phyloP scores from a whole-genome alignment of 805 yeast genomes.

The Spathaspora arborariae region DNA sequence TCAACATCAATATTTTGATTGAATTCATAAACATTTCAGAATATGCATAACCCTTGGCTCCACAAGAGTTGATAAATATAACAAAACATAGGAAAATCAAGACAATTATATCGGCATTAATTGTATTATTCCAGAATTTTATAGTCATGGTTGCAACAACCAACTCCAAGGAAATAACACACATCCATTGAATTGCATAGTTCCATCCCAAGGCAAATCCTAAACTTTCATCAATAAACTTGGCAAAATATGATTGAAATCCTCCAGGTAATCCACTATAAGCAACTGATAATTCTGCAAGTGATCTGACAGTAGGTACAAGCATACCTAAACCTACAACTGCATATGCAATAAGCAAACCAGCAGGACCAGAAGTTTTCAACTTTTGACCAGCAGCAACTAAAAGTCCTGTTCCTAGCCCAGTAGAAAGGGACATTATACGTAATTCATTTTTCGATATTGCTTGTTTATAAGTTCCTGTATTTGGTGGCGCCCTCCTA shows the following conservation, averaged over 20 bases:
- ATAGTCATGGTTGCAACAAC: slow-evolving; percentile 63
- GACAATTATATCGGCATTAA: slow-evolving; percentile 56
- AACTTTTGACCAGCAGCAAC: slow-evolving; percentile 38
- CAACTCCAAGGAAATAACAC: slow-evolving; percentile 59
- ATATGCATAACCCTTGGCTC: slow-evolving; percentile 44
- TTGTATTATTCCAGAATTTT: slow-evolving; percentile 47
- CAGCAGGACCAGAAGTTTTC: slow-evolving; percentile 35
- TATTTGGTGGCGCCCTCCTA: slow-evolving; percentile 20
- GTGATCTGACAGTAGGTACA: slow-evolving; percentile 35
- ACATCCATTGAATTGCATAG: slow-evolving; percentile 58
- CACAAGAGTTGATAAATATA: slow-evolving; percentile 40
- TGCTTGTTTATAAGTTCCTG: slow-evolving; percentile 9
- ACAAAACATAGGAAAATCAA: slow-evolving; percentile 47
- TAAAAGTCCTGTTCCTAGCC: slow-evolving; percentile 41
- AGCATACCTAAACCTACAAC: slow-evolving; percentile 29
- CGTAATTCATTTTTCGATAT: slow-evolving; percentile 25
- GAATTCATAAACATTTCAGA: slow-evolving; percentile 39
- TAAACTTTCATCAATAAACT: slow-evolving; percentile 33
- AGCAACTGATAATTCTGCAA: slow-evolving; percentile 52
- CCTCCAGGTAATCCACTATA: slow-evolving; percentile 59
- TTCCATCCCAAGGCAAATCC: slow-evolving; percentile 40
- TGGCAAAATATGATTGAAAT: slow-evolving; percentile 52
- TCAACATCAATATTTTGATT: slow-evolving; percentile 30
- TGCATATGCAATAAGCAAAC: slow-evolving; percentile 29
- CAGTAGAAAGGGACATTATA: slow-evolving; percentile 29